These are phyloP conservation scores for Xylariales sp. DNA, from an alignment of 2,329 filamentous ascomycete genomes.

Conservation along the genomic window DNA sequence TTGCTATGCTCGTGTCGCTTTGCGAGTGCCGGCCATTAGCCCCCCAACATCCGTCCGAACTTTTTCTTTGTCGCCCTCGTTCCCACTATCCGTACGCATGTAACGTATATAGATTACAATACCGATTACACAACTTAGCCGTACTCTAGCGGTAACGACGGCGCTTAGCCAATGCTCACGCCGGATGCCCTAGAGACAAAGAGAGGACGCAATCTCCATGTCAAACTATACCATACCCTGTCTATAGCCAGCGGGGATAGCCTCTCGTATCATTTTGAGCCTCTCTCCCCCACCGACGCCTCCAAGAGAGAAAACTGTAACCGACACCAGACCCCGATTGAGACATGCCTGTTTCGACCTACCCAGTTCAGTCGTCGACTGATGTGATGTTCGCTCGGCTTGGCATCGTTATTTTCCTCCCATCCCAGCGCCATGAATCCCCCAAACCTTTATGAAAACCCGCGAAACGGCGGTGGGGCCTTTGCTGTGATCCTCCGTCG, in stretches of 20 bases:
- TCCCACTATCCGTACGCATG: background rate
- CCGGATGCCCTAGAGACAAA: background rate
- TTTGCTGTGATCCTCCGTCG: constrained; percentile 27
- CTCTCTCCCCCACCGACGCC: constrained; percentile 25
- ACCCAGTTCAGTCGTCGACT: constrained; percentile 11
- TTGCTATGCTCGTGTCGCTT: constrained; percentile 10
- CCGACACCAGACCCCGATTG: constrained; percentile 41
- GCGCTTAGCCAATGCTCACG: constrained; percentile 24
- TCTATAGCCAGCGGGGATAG: constrained; percentile 21
- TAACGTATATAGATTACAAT: background rate
- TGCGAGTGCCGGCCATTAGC: constrained; percentile 17
- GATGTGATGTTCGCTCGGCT: constrained; percentile 13
- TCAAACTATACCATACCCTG: constrained; percentile 13
- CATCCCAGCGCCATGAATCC: constrained; percentile 20
- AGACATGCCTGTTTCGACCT: constrained; percentile 40
- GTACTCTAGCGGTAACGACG: constrained; percentile 9
- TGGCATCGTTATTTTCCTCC: background rate
- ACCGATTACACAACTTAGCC: background rate
- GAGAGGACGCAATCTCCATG: background rate
- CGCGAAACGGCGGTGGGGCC: constrained; percentile 33
- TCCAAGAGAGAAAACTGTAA: constrained; percentile 42
- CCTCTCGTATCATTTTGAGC: constrained; percentile 32
- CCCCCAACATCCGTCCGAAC: background rate
- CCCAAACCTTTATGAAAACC: constrained; percentile 26
- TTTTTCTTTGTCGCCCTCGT: too few species aligned